Evolutionary conservation across 2,329 filamentous ascomycete genomes (phyloP), one percentile per base, ranked within the genome.

Genomic region (Aspergillus tamarii): DNA sequence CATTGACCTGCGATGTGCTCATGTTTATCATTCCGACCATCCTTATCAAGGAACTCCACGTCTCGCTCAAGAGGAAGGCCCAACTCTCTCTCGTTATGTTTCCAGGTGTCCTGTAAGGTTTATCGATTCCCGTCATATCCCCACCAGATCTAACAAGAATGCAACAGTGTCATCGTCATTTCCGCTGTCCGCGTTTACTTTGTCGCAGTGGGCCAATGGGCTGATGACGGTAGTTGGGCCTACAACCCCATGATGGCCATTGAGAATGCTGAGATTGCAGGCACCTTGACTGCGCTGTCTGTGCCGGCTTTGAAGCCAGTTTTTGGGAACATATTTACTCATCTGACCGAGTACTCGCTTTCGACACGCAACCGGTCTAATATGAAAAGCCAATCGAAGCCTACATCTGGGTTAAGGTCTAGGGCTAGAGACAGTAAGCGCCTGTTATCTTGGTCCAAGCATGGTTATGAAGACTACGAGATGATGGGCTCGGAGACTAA

Each of bases 191-290:
- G 84, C 5, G 72, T 84, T 26, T 77, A 80, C 32, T 77, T 85
- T 19, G 83, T 85, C 1, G 80, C 84, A 46, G 67, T 74, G 28
- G 83, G 83, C 0, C 82, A 84, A 61, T 74, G 72, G 81, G 74
- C 81, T 32, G 61, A 74, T 2, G 84, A 85, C 67, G 74, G 75
- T 72, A 84, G 82, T 19, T 85, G 84, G 84, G 75, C 77, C 28
- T 85, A 85, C 68, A 80, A 84, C 59, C 81, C 83, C 0, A 80
- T 85, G 75, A 72, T 85, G 4, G 81, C 74, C 3, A 78, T 85
- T 4, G 83, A 85, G 69, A 81, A 81, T 3, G 79, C 83, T 1
- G 84, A 85, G 46, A 82, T 85, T 23, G 83, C 82, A 4, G 77
- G 79, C 1, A 85, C 84, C 0, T 69, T 85, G 28, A 80, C 85